phyloP scores from a whole-genome alignment of 108 stramenopile species.

The Fragilaria crotonensis region DNA sequence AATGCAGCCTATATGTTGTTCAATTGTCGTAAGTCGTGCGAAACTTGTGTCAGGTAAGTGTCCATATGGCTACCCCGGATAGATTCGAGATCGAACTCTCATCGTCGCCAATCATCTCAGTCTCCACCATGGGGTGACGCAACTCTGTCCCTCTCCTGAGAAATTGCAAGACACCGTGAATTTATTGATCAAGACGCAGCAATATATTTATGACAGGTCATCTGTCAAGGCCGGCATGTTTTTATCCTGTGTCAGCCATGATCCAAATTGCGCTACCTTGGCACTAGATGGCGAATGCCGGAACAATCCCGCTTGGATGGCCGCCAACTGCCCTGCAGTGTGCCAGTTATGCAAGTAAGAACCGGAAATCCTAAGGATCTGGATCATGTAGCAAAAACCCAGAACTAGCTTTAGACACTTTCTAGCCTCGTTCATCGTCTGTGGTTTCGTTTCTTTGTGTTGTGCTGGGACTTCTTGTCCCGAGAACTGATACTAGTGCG shows the following conservation, averaged over 20 bases:
- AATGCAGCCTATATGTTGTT: conserved; percentile 64
- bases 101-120: too few relatives aligned
- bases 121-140: neutral
- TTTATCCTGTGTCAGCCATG: conserved; percentile 14
- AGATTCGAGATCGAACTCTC: neutral
- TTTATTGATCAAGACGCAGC: neutral
- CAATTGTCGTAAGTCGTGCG: conserved; percentile 49
- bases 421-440: too few relatives aligned
- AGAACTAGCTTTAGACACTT: too few relatives aligned
- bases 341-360: conserved; percentile 48
- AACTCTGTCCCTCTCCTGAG: neutral
- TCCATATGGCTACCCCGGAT: neutral
- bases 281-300: conserved; percentile 43
- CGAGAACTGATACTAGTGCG: too few relatives aligned
- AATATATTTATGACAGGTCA: neutral
- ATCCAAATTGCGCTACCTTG: conserved; percentile 27
- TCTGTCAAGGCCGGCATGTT: too few relatives aligned
- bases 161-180: neutral
- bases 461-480: too few relatives aligned
- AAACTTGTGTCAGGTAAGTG: conserved; percentile 26
- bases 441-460: too few relatives aligned
- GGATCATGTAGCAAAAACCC: too few relatives aligned
- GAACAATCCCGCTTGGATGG: conserved; percentile 55
- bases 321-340: conserved; percentile 42
- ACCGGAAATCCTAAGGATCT: too few relatives aligned